Conservation (phyloP, 2,329 filamentous ascomycete species). For the Colletotrichum filicis region DNA sequence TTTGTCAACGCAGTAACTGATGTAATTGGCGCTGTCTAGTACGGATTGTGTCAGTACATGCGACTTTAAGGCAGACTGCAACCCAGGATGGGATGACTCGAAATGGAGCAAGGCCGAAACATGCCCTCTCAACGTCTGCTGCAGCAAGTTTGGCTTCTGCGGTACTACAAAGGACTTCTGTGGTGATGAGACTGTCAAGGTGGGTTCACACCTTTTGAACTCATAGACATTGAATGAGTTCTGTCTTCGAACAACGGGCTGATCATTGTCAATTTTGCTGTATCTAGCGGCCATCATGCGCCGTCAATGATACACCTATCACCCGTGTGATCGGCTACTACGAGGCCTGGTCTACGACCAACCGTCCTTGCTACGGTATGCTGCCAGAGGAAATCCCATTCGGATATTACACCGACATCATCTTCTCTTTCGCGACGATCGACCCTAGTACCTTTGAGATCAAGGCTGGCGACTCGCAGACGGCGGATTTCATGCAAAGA, state of each 20-base stretch:
- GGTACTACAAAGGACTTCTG: slow-evolving; percentile 43
- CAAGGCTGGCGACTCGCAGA: slow-evolving; percentile 5
- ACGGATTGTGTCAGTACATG: slow-evolving; percentile 46
- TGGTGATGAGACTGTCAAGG: not conserved
- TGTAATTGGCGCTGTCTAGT: too few species aligned
- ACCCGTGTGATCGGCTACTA: slow-evolving; percentile 38
- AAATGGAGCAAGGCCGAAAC: slow-evolving; percentile 38
- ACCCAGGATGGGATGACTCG: slow-evolving; percentile 42
- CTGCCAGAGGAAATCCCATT: slow-evolving; percentile 39
- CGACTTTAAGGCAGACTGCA: slow-evolving; percentile 42
- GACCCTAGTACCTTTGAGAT: slow-evolving; percentile 44
- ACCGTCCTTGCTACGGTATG: slow-evolving; percentile 19
- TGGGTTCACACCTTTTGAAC: too few species aligned
- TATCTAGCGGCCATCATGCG: too few species aligned
- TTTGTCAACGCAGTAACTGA: too few species aligned
- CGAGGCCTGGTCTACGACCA: slow-evolving; percentile 11
- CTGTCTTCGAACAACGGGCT: too few species aligned
- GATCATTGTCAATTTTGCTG: too few species aligned
- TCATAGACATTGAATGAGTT: too few species aligned
- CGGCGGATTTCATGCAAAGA: not conserved
- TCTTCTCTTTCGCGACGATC: slow-evolving; percentile 47
- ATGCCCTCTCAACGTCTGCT: slow-evolving; percentile 52
- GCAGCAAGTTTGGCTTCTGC: slow-evolving; percentile 47
- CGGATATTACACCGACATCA: slow-evolving; percentile 45
- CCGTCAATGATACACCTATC: not conserved